Evolutionary conservation across 2,329 filamentous ascomycete genomes (phyloP), one percentile per base, ranked within the genome.

Genomic region (Aspergillus pseudoglaucus): DNA sequence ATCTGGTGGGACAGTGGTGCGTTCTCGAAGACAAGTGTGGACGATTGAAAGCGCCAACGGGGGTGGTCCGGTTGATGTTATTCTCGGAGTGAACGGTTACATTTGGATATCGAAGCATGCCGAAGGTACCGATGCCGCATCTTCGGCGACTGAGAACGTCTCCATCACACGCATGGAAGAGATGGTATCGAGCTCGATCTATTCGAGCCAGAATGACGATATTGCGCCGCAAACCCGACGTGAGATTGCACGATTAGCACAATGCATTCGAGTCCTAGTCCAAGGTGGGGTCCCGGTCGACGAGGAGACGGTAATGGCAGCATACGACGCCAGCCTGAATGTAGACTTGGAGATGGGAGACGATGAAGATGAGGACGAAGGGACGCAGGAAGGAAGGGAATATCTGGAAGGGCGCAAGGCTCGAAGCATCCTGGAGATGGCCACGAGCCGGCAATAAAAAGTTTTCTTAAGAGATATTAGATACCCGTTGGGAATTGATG

Each of bases 41-140:
- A 93, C 89, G 0, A 74, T 95, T 59, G 56, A 56, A 42, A 69
- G 70, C 7, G 66, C 68, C 10, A 69, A 72, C 30, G 74, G 73
- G 1, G 70, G 69, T 17, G 70, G 70, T 53, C 81, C 83, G 42
- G 80, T 98, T 23, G 88, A 96, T 63, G 82, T 97, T 6, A 80
- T 95, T 45, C 76, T 98, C 1, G 93, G 93, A 2, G 93, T 98
- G 35, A 98, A 98, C 61, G 93, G 93, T 1, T 97, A 94, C 65
- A 90, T 97, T 49, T 98, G 89, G 87, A 90, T 97, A 62, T 84
- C 85, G 68, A 90, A 88, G 72, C 89, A 95, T 59, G 73, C 86
- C 6, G 83, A 87, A 56, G 79, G 70, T 44, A 60, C 56, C 46
- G 64, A 59, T 12, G 67, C 60, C 3, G 64, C 64, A 15, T 67